Percentiles rank a stretch among this genome's conserved stretches.
Evolutionary conservation across 2,329 filamentous ascomycete genomes (phyloP).

Genomic region (Mycogone perniciosa): DNA sequence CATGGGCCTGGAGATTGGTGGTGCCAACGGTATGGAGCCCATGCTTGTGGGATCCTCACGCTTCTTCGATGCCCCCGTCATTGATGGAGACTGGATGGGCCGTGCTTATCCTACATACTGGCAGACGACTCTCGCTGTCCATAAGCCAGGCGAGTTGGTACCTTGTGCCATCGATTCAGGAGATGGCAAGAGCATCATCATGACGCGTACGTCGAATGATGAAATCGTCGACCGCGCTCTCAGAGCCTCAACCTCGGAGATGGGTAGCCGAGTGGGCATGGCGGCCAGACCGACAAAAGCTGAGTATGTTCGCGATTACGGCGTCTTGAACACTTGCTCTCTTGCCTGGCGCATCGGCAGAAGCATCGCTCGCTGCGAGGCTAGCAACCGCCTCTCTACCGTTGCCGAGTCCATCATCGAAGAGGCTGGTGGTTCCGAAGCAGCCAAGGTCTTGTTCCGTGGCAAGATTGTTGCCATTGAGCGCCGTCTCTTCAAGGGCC

Average conservation of each 20-base stretch:
- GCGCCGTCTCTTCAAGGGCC: slow-evolving; percentile 40
- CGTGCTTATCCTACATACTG: slow-evolving; percentile 23
- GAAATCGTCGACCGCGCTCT: slow-evolving; percentile 15
- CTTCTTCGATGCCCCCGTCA: slow-evolving; percentile 28
- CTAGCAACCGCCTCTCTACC: slow-evolving; percentile 30
- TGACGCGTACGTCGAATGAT: slow-evolving; percentile 24
- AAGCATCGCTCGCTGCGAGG: slow-evolving; percentile 26
- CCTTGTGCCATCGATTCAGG: slow-evolving; percentile 21
- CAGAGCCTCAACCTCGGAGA: slow-evolving; percentile 15
- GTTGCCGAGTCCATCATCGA: slow-evolving; percentile 32
- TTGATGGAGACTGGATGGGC: slow-evolving; percentile 36
- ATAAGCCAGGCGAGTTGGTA: slow-evolving; percentile 22
- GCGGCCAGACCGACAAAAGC: slow-evolving; percentile 27
- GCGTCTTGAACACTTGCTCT: slow-evolving; percentile 30
- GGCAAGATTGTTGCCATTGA: slow-evolving; percentile 23
- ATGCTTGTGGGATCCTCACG: slow-evolving; percentile 32
- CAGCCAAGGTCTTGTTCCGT: slow-evolving; percentile 20
- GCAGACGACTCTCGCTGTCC: slow-evolving; percentile 16
- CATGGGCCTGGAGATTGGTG: slow-evolving; percentile 38
- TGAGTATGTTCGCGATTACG: slow-evolving; percentile 26
- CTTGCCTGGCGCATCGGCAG: slow-evolving; percentile 43
- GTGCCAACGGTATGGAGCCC: slow-evolving; percentile 43
- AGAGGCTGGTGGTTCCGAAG: slow-evolving; percentile 30
- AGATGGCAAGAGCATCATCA: slow-evolving; percentile 22
- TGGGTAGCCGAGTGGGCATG: slow-evolving; percentile 28